Base-by-base conservation (phyloP, 2,329 filamentous ascomycete species). In the Verticillium nubilum region DNA sequence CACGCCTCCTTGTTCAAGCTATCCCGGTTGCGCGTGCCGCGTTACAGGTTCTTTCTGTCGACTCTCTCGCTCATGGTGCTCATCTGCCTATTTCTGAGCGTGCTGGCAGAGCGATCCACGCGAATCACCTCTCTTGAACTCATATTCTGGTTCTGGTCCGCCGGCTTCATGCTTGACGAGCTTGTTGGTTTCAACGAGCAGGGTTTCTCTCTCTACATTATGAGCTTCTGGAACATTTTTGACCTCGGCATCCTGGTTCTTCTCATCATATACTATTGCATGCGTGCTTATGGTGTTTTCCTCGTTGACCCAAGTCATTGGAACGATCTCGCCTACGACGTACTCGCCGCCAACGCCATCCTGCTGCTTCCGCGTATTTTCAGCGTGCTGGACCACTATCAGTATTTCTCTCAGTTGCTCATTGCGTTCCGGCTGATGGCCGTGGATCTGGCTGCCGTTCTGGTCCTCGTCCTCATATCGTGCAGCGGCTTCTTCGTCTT, bases 221-320 rank as follows among this genome's bases (percentile, higher is more conserved):
- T 97, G 87, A 96, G 92, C 72, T 95, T 97, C 72, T 97, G 94
- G 94, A 97, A 97, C 72, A 86, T 93, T 37, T 97, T 97, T 72
- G 94, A 97, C 70, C 79, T 97, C 37, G 93, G 93, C 9, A 97
- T 97, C 58, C 77, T 97, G 57, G 76, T 96, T 26, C 79, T 97
- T 62, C 86, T 97, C 66, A 86, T 96, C 67, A 84, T 91, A 59
- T 97, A 97, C 77, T 96, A 97, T 72, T 90, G 90, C 67, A 86
- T 97, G 77, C 87, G 94, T 59, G 82, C 95, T 15, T 97, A 96
- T 68, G 92, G 92, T 23, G 89, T 97, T 57, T 86, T 97, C 61
- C 80, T 96, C 66, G 86, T 91, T 1, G 90, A 93, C 65, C 83
- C 87, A 54, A 83, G 89, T 61, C 81, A 84, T 52, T 88, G 91